phyloP scores from a whole-genome alignment of 1,139 yeast genomes.

The Blastobotrys aristatus region DNA sequence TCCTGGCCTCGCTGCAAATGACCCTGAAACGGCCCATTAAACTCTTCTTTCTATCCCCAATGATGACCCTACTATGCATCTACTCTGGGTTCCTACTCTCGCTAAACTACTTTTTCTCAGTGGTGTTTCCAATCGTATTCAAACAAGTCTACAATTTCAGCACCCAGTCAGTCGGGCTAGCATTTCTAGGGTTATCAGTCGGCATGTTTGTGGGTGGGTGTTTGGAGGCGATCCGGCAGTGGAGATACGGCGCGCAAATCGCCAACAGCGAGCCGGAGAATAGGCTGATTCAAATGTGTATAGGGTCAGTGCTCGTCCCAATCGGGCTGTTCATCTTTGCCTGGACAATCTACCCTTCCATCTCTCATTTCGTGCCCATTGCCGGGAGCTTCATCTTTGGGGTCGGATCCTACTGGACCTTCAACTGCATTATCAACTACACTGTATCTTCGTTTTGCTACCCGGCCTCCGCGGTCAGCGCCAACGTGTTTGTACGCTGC shows the following conservation, averaged over 20 bases:
- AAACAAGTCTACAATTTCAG: slow-evolving; percentile 43
- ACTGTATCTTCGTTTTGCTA: slow-evolving; percentile 59
- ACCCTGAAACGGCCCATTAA: slow-evolving; percentile 33
- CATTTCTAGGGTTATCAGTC: slow-evolving; percentile 32
- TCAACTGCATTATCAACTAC: slow-evolving; percentile 54
- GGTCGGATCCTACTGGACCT: slow-evolving; percentile 54
- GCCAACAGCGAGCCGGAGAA: slow-evolving; percentile 53
- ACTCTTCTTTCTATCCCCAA: slow-evolving; percentile 6
- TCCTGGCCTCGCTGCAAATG: slow-evolving; percentile 48
- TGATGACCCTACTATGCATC: slow-evolving; percentile 33
- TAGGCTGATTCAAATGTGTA: slow-evolving; percentile 50
- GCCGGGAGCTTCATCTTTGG: slow-evolving; percentile 62
- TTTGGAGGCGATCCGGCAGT: slow-evolving; percentile 51
- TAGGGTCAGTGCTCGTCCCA: slow-evolving; percentile 47
- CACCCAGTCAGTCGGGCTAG: slow-evolving; percentile 15
- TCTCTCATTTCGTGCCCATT: slow-evolving; percentile 73
- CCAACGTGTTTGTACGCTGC: slow-evolving; percentile 67
- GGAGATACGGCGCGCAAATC: slow-evolving; percentile 62
- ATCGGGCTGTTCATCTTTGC: slow-evolving; percentile 69
- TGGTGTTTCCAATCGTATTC: slow-evolving; percentile 56
- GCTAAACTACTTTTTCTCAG: slow-evolving; percentile 56
- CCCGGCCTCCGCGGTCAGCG: slow-evolving; percentile 80
- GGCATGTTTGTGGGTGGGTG: slow-evolving; percentile 7
- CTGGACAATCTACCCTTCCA: slow-evolving; percentile 54
- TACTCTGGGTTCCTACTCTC: slow-evolving; percentile 43